Base-by-base conservation (phyloP, 2,329 filamentous ascomycete genomes). In the Fusarium mundagurra region DNA sequence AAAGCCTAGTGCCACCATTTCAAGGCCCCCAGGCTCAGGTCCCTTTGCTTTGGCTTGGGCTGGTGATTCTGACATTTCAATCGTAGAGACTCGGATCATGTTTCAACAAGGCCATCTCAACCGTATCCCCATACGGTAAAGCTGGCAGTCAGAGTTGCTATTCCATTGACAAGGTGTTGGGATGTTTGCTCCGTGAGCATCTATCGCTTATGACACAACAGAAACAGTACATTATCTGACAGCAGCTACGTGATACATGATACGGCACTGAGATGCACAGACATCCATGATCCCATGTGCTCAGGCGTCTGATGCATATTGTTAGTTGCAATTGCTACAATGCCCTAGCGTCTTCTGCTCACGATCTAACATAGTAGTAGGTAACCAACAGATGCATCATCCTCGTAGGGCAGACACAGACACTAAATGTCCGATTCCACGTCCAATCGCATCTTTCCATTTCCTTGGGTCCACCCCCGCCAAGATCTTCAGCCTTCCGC, bases 1-100 rank as follows among this genome's bases (percentile, higher is more conserved):
- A 41, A 75, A 75, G 63, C 55, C 55, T 68, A 47, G 58, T 73
- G 72, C 72, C 72, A 75, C 72, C 45, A 38, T 51, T 27, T 31
- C 24, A 36, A 51, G 29, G 17, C 10, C 18, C 31, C n/a, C 16
- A 33, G 47, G 22, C 51, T 36, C 47, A 31, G 24, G 31, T 41
- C 24, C 39, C 50, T 62, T 50, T 63, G 51, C 41, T 29, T 43
- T 36, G 43, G 38, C 41, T 33, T 38, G 18, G 47, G 22, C 29
- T 27, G 29, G 41, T 45, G 45, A 45, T 55, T 69, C 22, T 27
- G 27, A 61, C 22, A 48, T 65, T 60, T 38, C 24, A 44, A 45
- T 60, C 31, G 60, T 27, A 43, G 36, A 60, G 47, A 54, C 33
- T 65, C 45, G 64, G 58, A 41, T 43, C 58, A 45, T 55, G 33